phyloP scores from a whole-genome alignment of 2,329 filamentous ascomycete species.

The Xylariaceae sp. region DNA sequence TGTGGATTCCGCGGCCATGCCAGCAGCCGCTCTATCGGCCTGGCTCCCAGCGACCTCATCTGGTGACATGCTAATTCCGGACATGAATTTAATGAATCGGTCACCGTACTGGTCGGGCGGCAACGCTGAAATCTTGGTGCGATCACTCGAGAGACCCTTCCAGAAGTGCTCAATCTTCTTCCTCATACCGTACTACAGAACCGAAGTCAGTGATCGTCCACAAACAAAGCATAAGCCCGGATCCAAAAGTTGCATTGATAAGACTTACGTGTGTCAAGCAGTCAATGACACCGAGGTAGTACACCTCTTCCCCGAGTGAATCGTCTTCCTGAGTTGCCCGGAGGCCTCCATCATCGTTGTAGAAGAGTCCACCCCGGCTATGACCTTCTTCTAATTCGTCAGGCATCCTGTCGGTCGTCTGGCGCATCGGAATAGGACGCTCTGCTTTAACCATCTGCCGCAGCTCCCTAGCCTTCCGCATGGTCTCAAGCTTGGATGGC shows the following conservation, averaged over 20 bases:
- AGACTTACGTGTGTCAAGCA: conserved; percentile 87
- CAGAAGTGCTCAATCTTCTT: conserved; percentile 96
- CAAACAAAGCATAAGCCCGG: background rate
- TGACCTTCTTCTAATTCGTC: conserved; percentile 76
- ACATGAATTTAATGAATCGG: conserved; percentile 88
- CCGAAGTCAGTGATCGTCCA: conserved; percentile 18
- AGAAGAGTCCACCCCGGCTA: conserved; percentile 66
- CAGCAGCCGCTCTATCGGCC: conserved; percentile 51
- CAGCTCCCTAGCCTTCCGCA: conserved; percentile 83
- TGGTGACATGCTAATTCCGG: conserved; percentile 79
- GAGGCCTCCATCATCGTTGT: conserved; percentile 95
- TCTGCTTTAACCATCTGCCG: conserved; percentile 89
- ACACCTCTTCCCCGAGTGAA: conserved; percentile 79
- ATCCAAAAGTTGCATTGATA: background rate
- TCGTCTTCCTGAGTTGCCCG: conserved; percentile 89
- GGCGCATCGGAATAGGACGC: conserved; percentile 86
- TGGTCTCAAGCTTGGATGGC: conserved; percentile 87
- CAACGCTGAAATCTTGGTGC: conserved; percentile 85
- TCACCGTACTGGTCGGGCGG: conserved; percentile 89
- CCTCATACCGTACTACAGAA: conserved; percentile 73
- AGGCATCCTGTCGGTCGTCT: conserved; percentile 79
- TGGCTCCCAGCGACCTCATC: conserved; percentile 74
- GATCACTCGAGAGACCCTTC: conserved; percentile 83
- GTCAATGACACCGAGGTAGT: conserved; percentile 97
- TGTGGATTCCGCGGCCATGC: conserved; percentile 27